Evolutionary conservation across 2,329 filamentous ascomycete genomes (phyloP), one percentile per base, ranked within the genome.

Genomic region (Claviceps spartinae): DNA sequence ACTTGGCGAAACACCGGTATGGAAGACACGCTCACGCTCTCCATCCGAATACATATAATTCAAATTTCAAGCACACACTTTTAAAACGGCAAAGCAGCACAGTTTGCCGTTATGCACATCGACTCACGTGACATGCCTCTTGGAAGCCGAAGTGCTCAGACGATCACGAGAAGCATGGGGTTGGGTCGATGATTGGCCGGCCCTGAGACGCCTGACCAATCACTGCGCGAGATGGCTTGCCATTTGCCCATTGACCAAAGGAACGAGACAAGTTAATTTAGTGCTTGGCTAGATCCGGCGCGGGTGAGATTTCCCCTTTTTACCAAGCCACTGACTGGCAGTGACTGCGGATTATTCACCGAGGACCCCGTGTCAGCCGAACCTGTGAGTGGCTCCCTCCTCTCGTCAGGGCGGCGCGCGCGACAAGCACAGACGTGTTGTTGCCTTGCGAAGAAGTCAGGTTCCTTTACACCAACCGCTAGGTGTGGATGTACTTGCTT

Each of bases 241-340:
- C 44, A 18, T 47, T 30, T 18, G 26, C 26, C n/a, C n/a, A 18
- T 9, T 9, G 26, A 20, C 26, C 24, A 30, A 26, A 14, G 11
- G 20, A 16, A 24, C 4, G 22, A 26, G 16, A 34, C 44, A 16
- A 18, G 26, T 36, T 48, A 37, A 37, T 34, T 34, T 38, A 38
- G 34, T 38, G 46, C 43, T 44, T 44, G 20, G 46, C 43, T 44
- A 24, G 20, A 26, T 44, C 20, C 42, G 22, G 20, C 42, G 42
- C 42, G 16, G 30, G 22, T 16, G 24, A 34, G 44, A 37, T 22
- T 37, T 68, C 66, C 65, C 65, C 65, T 67, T 68, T 67, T 66
- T 47, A 22, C 34, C 48, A 24, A 41, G 38, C 14, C 38, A 34
- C 30, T 34, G 18, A 18, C 18, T 18, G 18, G 18, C 18, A 18